phyloP scores from a whole-genome alignment of 1,284 basidiomycete species.

The Cutaneotrichosporon arboriforme region DNA sequence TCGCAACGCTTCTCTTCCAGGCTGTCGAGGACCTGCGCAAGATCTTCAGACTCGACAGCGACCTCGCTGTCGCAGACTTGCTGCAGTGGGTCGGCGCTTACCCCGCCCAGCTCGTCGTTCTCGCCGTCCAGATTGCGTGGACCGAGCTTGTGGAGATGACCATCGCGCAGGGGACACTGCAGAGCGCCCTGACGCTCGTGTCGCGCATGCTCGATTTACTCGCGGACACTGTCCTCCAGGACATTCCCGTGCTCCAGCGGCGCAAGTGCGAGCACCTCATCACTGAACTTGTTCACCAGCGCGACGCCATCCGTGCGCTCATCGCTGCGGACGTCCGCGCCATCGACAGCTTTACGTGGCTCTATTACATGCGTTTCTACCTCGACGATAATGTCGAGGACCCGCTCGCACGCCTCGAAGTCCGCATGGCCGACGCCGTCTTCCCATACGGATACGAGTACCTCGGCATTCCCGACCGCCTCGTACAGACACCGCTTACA shows the following conservation, averaged over 20 bases:
- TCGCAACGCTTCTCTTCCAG: slow-evolving; percentile 54
- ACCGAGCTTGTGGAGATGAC: slow-evolving; percentile 75
- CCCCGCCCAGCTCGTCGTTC: slow-evolving; percentile 90
- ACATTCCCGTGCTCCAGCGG: slow-evolving; percentile 79
- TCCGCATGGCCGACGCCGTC: slow-evolving; percentile 82
- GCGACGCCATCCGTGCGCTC: slow-evolving; percentile 83
- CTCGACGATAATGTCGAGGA: slow-evolving; percentile 65
- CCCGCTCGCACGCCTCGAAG: slow-evolving; percentile 70
- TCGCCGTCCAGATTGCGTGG: slow-evolving; percentile 93
- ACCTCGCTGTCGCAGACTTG: slow-evolving; percentile 59
- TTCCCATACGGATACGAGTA: slow-evolving; percentile 99
- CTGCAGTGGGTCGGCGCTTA: slow-evolving; percentile 87
- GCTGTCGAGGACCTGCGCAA: slow-evolving; percentile 55
- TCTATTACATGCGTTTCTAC: slow-evolving; percentile 99
- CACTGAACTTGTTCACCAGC: slow-evolving; percentile 96
- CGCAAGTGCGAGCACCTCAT: slow-evolving; percentile 98
- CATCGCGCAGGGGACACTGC: slow-evolving; percentile 58
- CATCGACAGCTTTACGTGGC: slow-evolving; percentile 77
- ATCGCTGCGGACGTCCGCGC: slow-evolving; percentile 63
- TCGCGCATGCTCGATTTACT: slow-evolving; percentile 82
- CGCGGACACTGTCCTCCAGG: slow-evolving; percentile 89
- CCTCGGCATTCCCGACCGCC: slow-evolving; percentile 89
- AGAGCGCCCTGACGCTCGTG: slow-evolving; percentile 65
- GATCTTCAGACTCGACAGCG: slow-evolving; percentile 58
- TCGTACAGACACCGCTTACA: slow-evolving; percentile 98